Evolutionary conservation across 1,139 yeast species (phyloP).

Genomic region (Diutina siamensis): DNA sequence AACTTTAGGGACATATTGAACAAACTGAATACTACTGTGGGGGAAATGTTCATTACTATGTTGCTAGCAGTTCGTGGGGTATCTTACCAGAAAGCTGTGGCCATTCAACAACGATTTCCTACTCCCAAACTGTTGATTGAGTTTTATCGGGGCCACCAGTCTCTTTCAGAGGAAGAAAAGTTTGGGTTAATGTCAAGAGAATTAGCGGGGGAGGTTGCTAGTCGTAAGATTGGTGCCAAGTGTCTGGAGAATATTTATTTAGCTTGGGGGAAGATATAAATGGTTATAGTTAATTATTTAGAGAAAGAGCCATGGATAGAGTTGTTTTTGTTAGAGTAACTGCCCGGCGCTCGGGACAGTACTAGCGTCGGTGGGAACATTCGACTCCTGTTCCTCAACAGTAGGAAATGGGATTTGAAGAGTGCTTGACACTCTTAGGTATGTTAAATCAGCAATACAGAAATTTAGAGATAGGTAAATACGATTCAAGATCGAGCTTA

Average conservation of each 20-base stretch:
- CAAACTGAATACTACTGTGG: constrained; percentile 63
- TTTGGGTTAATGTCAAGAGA: not conserved
- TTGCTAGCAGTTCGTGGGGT: constrained; percentile 73
- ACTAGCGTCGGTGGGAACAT: no score
- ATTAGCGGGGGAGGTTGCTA: not conserved
- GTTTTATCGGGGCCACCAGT: constrained; percentile 12
- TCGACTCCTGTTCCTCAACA: no score
- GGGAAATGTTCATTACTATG: constrained; percentile 66
- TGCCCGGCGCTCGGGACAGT: no score
- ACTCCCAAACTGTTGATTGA: constrained; percentile 49
- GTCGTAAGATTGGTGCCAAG: not conserved
- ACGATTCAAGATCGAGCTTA: no score
- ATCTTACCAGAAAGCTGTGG: constrained; percentile 73
- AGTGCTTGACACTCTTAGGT: no score
- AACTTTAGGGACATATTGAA: constrained; percentile 61
- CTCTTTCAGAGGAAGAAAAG: not conserved
- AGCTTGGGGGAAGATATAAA: constrained; percentile 3
- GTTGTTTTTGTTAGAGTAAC: no score
- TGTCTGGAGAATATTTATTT: constrained; percentile 3
- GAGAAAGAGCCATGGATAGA: no score
- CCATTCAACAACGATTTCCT: constrained; percentile 53
- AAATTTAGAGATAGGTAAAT: no score
- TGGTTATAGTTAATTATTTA: no score
- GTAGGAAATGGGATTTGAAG: no score
- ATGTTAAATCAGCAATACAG: no score